A percentile compares a stretch with the other conserved stretches of the same genome.
phyloP scores from a whole-genome alignment of 192 early-diverging fungal species.

The Coemansia sp. region DNA sequence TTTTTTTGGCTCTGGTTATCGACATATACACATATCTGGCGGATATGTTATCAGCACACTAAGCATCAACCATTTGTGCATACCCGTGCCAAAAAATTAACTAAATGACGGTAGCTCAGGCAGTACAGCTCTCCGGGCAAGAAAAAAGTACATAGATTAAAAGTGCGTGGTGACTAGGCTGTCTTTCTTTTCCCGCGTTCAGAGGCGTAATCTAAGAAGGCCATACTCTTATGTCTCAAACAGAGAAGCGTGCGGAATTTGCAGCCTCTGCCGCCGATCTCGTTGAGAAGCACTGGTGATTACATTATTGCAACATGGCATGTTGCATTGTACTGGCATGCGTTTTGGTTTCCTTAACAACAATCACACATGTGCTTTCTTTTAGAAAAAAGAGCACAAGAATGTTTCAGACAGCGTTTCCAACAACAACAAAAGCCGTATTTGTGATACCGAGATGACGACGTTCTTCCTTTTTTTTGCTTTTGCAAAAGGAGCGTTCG shows the following conservation, averaged over 20 bases:
- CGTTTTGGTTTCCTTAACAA: background rate
- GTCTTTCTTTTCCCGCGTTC: background rate
- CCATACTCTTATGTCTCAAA: background rate
- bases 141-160: background rate
- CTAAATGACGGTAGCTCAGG: background rate
- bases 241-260: background rate
- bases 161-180: background rate
- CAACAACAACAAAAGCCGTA: background rate
- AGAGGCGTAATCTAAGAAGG: background rate
- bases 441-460: background rate
- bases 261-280: background rate
- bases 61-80: background rate
- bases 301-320: background rate
- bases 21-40: background rate
- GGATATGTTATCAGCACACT: no score
- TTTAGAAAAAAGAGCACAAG: background rate
- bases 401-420: background rate
- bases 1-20: background rate
- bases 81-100: background rate
- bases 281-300: background rate
- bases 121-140: background rate
- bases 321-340: background rate
- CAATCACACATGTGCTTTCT: background rate
- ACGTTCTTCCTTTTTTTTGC: background rate
- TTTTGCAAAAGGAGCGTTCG: background rate